Evolutionary conservation across 106 monocot genomes (phyloP).

Genomic region (Dendrobium chrysotoxum): DNA sequence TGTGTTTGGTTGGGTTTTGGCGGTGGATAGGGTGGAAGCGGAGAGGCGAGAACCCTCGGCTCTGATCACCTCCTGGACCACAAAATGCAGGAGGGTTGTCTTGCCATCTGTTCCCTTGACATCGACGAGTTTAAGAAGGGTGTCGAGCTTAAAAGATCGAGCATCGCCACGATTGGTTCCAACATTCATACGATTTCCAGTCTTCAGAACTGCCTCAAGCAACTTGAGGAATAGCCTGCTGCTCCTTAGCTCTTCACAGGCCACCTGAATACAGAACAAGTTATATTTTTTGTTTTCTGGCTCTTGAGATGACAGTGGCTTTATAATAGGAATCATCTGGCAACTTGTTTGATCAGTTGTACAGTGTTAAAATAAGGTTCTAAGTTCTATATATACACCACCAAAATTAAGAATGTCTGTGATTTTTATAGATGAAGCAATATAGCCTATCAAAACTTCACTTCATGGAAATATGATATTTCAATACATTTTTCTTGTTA

Average conservation of each 20-base stretch:
- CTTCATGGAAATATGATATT: too few relatives aligned
- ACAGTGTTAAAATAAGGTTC: too few relatives aligned
- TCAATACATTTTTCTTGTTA: too few relatives aligned
- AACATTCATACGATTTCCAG: constrained; percentile 93
- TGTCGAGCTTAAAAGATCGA: constrained; percentile 88
- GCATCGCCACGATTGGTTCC: constrained; percentile 95
- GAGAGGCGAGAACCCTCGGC: constrained; percentile 68
- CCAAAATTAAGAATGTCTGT: too few relatives aligned
- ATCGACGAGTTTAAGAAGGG: constrained; percentile 83
- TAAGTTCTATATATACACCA: too few relatives aligned
- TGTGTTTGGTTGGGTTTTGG: constrained; percentile 23
- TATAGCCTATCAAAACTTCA: too few relatives aligned
- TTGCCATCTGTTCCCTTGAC: constrained; percentile 89
- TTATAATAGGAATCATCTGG: background rate
- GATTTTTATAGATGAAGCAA: too few relatives aligned
- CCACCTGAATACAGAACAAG: constrained; percentile 36
- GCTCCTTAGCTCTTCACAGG: constrained; percentile 84
- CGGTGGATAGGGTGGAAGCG: constrained; percentile 2
- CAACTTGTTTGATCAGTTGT: too few relatives aligned
- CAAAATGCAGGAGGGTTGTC: constrained; percentile 87
- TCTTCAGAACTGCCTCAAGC: constrained; percentile 86
- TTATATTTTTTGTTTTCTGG: background rate
- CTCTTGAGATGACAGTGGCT: background rate
- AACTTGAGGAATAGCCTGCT: constrained; percentile 84
- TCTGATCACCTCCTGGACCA: constrained; percentile 76